These are phyloP conservation scores for Phaseolus coccineus DNA, from an alignment of 331 rosid genomes.

Conservation along the genomic window DNA sequence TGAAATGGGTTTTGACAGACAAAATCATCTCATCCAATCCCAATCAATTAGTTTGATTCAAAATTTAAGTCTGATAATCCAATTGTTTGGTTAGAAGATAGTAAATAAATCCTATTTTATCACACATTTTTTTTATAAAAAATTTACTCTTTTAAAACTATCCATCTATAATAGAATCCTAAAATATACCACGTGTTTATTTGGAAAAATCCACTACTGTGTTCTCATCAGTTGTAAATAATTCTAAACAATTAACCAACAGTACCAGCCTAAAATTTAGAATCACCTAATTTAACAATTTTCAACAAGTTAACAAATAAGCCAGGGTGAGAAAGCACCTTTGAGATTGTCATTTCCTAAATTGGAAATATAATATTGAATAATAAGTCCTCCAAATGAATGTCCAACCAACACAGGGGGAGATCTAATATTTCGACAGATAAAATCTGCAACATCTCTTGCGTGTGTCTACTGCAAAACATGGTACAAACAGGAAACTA, in stretches of 20 bases:
- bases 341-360: conserved; percentile 46
- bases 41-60: not conserved
- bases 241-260: not conserved
- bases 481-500: conserved; percentile 44
- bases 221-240: conserved; percentile 20
- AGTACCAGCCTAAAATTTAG: conserved; percentile 1
- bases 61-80: not conserved
- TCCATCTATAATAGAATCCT: not conserved
- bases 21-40: not conserved
- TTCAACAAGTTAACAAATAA: conserved; percentile 31
- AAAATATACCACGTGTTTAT: not conserved
- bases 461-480: conserved; percentile 88
- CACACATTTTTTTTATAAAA: not conserved
- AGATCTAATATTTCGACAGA: conserved; percentile 48
- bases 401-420: conserved; percentile 89
- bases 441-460: conserved; percentile 82
- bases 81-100: not conserved
- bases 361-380: conserved; percentile 76
- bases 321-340: conserved; percentile 57
- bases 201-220: not conserved
- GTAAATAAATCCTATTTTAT: not conserved
- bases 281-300: conserved; percentile 6
- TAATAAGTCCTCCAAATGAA: conserved; percentile 90
- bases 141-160: not conserved
- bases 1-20: not conserved